Evolutionary conservation across 192 early-diverging fungal genomes (phyloP).

Genomic region (Podila verticillata): DNA sequence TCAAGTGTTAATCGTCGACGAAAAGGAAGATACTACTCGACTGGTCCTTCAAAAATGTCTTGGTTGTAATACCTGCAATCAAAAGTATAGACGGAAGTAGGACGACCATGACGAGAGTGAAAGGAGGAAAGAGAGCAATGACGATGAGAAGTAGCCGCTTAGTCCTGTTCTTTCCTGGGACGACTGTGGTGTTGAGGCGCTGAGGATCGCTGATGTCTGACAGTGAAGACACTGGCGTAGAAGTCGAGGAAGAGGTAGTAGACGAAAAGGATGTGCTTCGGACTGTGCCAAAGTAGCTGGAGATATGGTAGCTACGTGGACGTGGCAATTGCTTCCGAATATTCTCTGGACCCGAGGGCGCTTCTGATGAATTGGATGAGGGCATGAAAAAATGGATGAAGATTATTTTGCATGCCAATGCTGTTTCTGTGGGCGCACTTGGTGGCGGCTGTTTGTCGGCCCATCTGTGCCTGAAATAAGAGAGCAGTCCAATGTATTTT

Average conservation of each 20-base stretch:
- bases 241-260: too few relatives aligned
- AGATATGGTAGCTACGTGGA: neutral
- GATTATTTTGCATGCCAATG: too few relatives aligned
- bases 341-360: neutral
- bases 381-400: too few relatives aligned
- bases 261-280: neutral
- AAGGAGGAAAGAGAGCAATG: neutral
- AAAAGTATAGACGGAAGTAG: neutral
- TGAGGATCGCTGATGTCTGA: too few relatives aligned
- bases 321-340: neutral
- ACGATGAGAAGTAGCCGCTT: neutral
- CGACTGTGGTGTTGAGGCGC: too few relatives aligned
- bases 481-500: too few relatives aligned
- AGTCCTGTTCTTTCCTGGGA: too few relatives aligned
- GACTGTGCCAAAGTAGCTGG: neutral
- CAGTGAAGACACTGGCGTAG: too few relatives aligned
- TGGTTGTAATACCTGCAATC: neutral
- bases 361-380: too few relatives aligned
- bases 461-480: too few relatives aligned
- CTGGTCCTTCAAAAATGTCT: neutral
- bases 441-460: too few relatives aligned
- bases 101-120: neutral
- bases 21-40: neutral
- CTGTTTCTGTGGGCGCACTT: too few relatives aligned
- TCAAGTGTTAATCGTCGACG: neutral